Percentiles rank a stretch among this genome's conserved stretches.
Evolutionary conservation across 352 stramenopile species (phyloP).

Genomic region (Blastocystis sp.): DNA sequence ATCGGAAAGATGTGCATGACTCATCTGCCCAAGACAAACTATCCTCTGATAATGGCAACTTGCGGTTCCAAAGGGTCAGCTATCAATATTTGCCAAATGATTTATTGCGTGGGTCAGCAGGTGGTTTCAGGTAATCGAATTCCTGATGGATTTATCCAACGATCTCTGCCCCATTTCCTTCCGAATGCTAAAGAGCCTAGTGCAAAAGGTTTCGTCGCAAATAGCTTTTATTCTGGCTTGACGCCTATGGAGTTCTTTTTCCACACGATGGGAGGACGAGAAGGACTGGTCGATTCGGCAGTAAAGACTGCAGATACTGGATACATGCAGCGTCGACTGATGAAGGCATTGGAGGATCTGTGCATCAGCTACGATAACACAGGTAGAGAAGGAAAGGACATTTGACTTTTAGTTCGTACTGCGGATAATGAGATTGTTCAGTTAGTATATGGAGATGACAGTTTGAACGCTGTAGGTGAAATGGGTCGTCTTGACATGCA

Average conservation of each 20-base stretch:
- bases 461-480: conserved; percentile 78
- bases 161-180: conserved; percentile 92
- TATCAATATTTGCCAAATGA: conserved; percentile 99
- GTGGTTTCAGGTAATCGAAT: conserved; percentile 92
- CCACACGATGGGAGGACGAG: conserved; percentile 96
- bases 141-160: conserved; percentile 94
- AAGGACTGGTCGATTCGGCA: conserved; percentile 98
- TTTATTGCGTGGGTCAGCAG: conserved; percentile 96
- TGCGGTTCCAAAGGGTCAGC: conserved; percentile 96
- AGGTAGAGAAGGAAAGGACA: conserved; percentile 33
- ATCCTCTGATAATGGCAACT: conserved; percentile 87
- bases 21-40: conserved; percentile 92
- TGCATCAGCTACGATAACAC: conserved; percentile 85
- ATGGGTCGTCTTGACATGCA: neutral
- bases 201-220: conserved; percentile 98
- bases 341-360: conserved; percentile 95
- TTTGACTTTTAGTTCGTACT: conserved; percentile 70
- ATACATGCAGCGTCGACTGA: conserved; percentile 96
- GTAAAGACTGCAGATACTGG: conserved; percentile 98
- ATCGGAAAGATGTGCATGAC: conserved; percentile 91
- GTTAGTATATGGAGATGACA: conserved; percentile 98
- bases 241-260: conserved; percentile 99
- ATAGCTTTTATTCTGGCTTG: conserved; percentile 96
- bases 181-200: conserved; percentile 83
- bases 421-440: conserved; percentile 88